phyloP scores from a whole-genome alignment of 176 grass and related monocot species.

The Guadua angustifolia region DNA sequence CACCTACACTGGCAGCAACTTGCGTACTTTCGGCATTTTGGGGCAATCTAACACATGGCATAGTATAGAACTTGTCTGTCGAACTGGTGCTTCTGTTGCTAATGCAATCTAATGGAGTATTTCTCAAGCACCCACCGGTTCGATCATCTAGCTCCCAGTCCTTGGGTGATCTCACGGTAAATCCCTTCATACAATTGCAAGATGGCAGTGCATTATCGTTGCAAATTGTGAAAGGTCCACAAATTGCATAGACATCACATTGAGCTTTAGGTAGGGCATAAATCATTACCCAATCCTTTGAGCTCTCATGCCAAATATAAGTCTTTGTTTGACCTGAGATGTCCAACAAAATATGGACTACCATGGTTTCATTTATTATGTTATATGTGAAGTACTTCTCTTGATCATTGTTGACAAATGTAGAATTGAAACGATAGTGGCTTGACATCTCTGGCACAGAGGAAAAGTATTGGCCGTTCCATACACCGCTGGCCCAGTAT shows the following conservation, averaged over 20 bases:
- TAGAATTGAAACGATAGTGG: not conserved
- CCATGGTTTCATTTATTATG: slow-evolving; percentile 1
- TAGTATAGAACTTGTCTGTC: slow-evolving; percentile 52
- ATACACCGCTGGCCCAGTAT: slow-evolving; percentile 40
- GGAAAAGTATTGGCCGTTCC: slow-evolving; percentile 47
- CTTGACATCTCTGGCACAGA: slow-evolving; percentile 26
- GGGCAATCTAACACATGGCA: slow-evolving; percentile 29
- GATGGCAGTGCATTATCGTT: not conserved
- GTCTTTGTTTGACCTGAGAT: slow-evolving; percentile 22
- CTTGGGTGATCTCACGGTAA: slow-evolving; percentile 6
- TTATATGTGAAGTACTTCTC: slow-evolving; percentile 40
- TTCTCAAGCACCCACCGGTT: slow-evolving; percentile 52
- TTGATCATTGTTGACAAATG: slow-evolving; percentile 35
- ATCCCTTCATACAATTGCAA: slow-evolving; percentile 58
- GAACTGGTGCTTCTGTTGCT: not conserved
- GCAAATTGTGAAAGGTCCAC: slow-evolving; percentile 56
- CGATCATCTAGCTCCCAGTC: slow-evolving; percentile 47
- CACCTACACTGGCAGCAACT: not conserved
- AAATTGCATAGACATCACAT: slow-evolving; percentile 46
- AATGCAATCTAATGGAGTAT: slow-evolving; percentile 37
- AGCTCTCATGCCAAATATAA: slow-evolving; percentile 11
- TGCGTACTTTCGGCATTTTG: not conserved
- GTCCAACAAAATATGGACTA: slow-evolving; percentile 2
- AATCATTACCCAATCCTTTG: slow-evolving; percentile 35
- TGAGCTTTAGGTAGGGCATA: slow-evolving; percentile 21